Conservation (phyloP, 345 rosid species). For the Salix exigua region DNA sequence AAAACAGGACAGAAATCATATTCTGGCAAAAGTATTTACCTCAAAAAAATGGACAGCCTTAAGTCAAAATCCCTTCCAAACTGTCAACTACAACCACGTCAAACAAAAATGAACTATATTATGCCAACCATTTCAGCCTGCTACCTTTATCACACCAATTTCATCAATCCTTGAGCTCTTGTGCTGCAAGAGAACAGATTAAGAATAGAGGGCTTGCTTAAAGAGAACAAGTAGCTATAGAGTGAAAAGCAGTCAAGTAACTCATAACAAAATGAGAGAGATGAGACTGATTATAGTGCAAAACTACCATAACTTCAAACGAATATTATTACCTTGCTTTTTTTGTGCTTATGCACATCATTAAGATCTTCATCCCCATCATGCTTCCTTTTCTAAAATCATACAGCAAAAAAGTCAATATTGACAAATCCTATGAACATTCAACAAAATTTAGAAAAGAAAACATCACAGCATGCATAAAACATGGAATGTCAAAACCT, state of each 20-base stretch:
- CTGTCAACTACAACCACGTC: slow-evolving; percentile 42
- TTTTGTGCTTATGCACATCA: slow-evolving; percentile 81
- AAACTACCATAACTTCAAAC: neutral
- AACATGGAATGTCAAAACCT: neutral
- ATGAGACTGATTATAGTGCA: neutral
- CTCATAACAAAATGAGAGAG: slow-evolving; percentile 2
- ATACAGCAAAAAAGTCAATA: slow-evolving; percentile 14
- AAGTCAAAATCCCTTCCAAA: slow-evolving; percentile 51
- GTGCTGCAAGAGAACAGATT: slow-evolving; percentile 48
- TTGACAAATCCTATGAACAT: neutral
- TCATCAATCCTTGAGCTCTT: slow-evolving; percentile 87
- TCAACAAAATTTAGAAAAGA: neutral
- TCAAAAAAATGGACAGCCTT: slow-evolving; percentile 35
- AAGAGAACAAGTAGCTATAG: neutral
- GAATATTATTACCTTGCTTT: slow-evolving; percentile 69
- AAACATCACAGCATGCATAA: neutral
- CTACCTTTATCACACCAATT: slow-evolving; percentile 82
- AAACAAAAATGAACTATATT: slow-evolving; percentile 28
- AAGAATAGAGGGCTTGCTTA: slow-evolving; percentile 14
- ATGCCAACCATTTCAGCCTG: slow-evolving; percentile 52
- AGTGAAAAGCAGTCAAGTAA: neutral
- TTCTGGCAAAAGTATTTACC: slow-evolving; percentile 42
- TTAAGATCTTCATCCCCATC: slow-evolving; percentile 87
- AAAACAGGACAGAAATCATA: neutral
- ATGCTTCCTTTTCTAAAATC: slow-evolving; percentile 89